Evolutionary conservation across 163 green algal species (phyloP).

Genomic region (Chlamydomonas reinhardtii): DNA sequence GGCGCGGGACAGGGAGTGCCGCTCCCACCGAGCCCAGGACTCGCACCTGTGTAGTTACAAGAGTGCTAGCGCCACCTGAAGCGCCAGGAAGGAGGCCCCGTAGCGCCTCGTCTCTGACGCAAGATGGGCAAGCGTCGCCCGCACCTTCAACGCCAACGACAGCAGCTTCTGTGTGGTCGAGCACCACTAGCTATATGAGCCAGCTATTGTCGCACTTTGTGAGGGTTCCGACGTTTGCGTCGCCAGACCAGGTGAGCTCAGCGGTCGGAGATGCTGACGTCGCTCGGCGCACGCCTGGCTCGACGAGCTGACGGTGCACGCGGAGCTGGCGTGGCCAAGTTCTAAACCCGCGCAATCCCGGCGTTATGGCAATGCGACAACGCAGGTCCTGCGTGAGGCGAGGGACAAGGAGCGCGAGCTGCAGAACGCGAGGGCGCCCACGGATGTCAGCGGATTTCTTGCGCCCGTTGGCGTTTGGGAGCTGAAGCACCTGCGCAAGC

Average conservation of each 20-base stretch:
- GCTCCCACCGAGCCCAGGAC: neutral
- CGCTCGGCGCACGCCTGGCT: too few species aligned
- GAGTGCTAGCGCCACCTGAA: slow-evolving; percentile 34
- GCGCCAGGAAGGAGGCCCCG: slow-evolving; percentile 7
- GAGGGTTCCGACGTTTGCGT: neutral
- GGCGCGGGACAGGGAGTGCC: neutral
- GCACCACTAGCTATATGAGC: slow-evolving; percentile 8
- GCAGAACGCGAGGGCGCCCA: neutral
- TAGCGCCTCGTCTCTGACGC: neutral
- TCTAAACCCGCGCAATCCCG: too few species aligned
- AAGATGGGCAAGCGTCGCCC: neutral
- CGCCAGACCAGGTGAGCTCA: neutral
- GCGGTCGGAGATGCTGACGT: too few species aligned
- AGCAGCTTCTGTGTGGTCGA: neutral
- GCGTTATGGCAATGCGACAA: neutral
- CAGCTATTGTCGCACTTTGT: slow-evolving; percentile 29
- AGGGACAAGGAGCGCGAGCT: slow-evolving; percentile 25
- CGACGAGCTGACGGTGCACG: neutral
- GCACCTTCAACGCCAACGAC: neutral
- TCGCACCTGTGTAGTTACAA: neutral
- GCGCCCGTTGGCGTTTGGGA: slow-evolving; percentile 49
- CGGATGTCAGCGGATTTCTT: slow-evolving; percentile 48
- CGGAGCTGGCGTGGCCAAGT: neutral
- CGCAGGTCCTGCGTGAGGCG: slow-evolving; percentile 53
- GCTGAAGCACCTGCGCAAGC: slow-evolving; percentile 49